A percentile compares a stretch with the other conserved stretches of the same genome.
Evolutionary conservation across 106 monocot genomes (phyloP).

Genomic region (Acorus calamus): DNA sequence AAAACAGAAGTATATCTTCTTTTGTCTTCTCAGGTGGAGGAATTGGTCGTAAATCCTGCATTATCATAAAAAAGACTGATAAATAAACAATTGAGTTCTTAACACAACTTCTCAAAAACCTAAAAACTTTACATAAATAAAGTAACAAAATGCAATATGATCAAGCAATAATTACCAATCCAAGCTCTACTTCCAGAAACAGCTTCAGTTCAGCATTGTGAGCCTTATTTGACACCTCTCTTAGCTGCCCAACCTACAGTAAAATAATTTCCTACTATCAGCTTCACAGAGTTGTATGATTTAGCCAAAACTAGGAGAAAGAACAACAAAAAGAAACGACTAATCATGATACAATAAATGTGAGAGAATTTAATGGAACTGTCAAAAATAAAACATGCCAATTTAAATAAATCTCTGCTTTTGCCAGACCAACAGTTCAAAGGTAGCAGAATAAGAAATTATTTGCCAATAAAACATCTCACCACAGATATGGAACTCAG

Average conservation of each 20-base stretch:
- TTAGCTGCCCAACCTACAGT: slow-evolving; percentile 79
- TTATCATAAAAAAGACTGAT: background rate
- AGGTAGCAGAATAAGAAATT: too few species aligned
- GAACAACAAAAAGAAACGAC: background rate
- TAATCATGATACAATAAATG: too few species aligned
- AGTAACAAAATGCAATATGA: background rate
- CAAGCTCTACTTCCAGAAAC: slow-evolving; percentile 85
- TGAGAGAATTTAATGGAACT: too few species aligned
- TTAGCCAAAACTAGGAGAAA: background rate
- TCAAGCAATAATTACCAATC: slow-evolving; percentile 34
- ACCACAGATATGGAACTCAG: too few species aligned
- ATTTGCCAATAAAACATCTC: too few species aligned
- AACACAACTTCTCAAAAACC: background rate
- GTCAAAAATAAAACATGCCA: too few species aligned
- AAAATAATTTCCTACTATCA: background rate
- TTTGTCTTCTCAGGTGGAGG: slow-evolving; percentile 79
- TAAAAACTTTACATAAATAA: background rate
- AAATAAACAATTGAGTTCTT: background rate
- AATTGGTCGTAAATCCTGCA: slow-evolving; percentile 52
- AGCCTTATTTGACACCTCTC: slow-evolving; percentile 89
- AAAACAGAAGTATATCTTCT: slow-evolving; percentile 87
- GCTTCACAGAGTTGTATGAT: too few species aligned
- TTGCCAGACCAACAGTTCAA: too few species aligned
- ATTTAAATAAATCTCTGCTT: too few species aligned
- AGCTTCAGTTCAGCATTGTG: slow-evolving; percentile 89